Base-by-base conservation (phyloP, 2,329 filamentous ascomycete genomes). In the Metarhizium humberi region DNA sequence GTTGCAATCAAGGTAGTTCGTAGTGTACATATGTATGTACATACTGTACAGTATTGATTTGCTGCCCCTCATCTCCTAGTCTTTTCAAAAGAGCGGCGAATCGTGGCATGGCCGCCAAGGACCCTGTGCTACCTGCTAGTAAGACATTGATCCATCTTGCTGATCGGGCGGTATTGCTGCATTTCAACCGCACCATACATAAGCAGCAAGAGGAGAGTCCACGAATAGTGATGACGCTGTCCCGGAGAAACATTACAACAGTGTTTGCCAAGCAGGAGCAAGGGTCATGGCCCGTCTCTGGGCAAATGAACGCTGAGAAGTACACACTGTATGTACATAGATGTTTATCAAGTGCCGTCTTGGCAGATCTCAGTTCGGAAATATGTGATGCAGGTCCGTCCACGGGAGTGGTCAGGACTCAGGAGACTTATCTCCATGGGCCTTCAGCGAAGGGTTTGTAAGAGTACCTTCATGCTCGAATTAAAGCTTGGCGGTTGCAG, bases 351-450 rank as follows among this genome's bases (percentile, higher is more conserved):
- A 56, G 29, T 52, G 50, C 46, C 36, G 54, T 50, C 50, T 52
- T 56, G 54, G 54, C 50, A 53, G 13, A 53, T 46, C 38, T 56
- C 20, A 34, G 46, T 46, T 50, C 38, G 45, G 34, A 50, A 43
- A 48, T 34, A n/a, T 50, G 42, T 46, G 50, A n/a, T 29, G n/a
- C 45, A 30, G 30, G 16, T 18, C 16, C 30, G 6, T 4, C 16
- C 40, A 16, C 6, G 50, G 38, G 25, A 29, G 36, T 51, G 40
- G 48, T 40, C 29, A 36, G 32, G 32, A 11, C 40, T 40, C 29
- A 36, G 32, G 32, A 34, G 32, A 6, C 10, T 34, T 7, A 7
- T 34, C 32, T 34, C 32, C 32, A 34, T 34, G 32, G 7, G 32
- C 10, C 32, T 34, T 34, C 32, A 11, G 32, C 32, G 7, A 34